phyloP scores from a whole-genome alignment of 2,329 filamentous ascomycete genomes.

The Botrytis byssoidea region DNA sequence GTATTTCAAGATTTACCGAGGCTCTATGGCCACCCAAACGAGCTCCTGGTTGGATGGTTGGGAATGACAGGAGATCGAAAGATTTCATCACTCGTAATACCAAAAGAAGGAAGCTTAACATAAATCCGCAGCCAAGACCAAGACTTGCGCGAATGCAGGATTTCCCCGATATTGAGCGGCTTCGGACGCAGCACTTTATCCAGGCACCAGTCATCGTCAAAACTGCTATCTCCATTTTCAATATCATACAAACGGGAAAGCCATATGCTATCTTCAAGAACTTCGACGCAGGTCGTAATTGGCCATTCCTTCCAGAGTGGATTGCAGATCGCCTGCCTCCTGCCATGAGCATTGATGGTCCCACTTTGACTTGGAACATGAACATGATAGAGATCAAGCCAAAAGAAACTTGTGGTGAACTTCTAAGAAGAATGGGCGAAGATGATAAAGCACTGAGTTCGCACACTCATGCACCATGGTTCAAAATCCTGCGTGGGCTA shows the following conservation, averaged over 20 bases:
- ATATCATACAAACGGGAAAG: not conserved
- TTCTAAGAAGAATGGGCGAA: not conserved
- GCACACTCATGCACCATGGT: constrained; percentile 3
- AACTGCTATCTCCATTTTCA: not conserved
- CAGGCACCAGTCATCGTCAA: not conserved
- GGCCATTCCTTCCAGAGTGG: constrained; percentile 10
- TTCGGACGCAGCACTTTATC: not conserved
- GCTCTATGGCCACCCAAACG: not conserved
- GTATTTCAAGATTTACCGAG: not conserved
- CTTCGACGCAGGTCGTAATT: not conserved
- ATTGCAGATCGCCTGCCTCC: not conserved
- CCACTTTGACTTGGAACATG: constrained; percentile 3
- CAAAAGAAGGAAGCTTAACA: not conserved
- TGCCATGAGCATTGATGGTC: constrained; percentile 1
- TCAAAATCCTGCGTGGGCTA: not conserved
- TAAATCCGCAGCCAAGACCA: not conserved
- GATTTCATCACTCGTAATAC: not conserved
- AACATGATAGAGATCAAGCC: not conserved
- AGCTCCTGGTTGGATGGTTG: constrained; percentile 1
- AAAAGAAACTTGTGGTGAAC: constrained; percentile 1
- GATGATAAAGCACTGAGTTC: not conserved
- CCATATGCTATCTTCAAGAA: not conserved
- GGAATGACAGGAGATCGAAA: not conserved
- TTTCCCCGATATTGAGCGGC: not conserved
- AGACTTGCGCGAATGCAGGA: not conserved